Evolutionary conservation across 1,284 basidiomycete species (phyloP), one percentile per base, ranked within the genome.

Genomic region (Boletus albobrunnescens): DNA sequence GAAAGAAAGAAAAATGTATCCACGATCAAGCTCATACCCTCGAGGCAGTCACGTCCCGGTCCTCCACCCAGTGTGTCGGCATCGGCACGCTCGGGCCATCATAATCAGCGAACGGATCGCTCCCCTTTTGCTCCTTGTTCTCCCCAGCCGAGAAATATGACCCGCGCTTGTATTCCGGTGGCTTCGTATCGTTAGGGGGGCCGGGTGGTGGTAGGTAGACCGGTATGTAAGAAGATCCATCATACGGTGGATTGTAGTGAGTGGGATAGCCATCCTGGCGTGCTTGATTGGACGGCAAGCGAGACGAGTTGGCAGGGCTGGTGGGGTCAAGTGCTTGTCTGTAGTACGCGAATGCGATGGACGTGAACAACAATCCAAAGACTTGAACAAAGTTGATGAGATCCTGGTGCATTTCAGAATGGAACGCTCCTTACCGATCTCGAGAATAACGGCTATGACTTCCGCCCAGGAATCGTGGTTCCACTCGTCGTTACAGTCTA

Each of bases 291-390:
- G 58, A 53, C 9, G 71, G 68, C 13, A 63, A 49, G 20, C 67
- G 71, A 12, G 56, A 58, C 35, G 67, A 50, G 56, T 69, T 71
- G n/a, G 53, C 71, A 44, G 62, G 61, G 20, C 70, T 71, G 6
- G 65, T 56, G 0, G 87, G 86, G 61, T 91, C 84, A 24, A 79
- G 72, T 9, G 79, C 60, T 68, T 91, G 88, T 20, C 81, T 79
- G 61, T 84, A 82, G 69, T 82, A 91, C 9, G 73, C 71, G 58
- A 83, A 82, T 1, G 80, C 76, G 53, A 86, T 64, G 41, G 76
- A 56, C 30, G 77, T 73, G 71, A 88, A 87, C 44, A 87, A 60
- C 17, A 72, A 52, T 46, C 81, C 71, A 32, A 82, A 57, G 41
- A 77, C 78, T 82, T 48, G 2, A 22, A 1, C 28, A 24, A 40